Percentiles rank a stretch among this genome's conserved stretches.
Conservation (phyloP, 129 eudicot species). For the carrot (Daucus carota) region DH1_v3.0 NC_030389.2:33266001-33266500, state of each 20-base stretch:
- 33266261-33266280: not conserved
- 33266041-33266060: not conserved
- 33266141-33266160: slow-evolving; percentile 24
- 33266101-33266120: slow-evolving; percentile 54
- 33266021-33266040: not conserved
- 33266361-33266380: slow-evolving; percentile 26
- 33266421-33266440: not conserved
- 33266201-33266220: not conserved
- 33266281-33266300: slow-evolving; percentile 25
- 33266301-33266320: slow-evolving; percentile 29
- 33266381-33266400: slow-evolving; percentile 30
- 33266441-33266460: not conserved
- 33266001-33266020: not conserved
- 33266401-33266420: slow-evolving; percentile 6
- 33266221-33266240: not conserved
- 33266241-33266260: not conserved
- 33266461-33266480: slow-evolving; percentile 38
- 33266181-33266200: slow-evolving; percentile 22
- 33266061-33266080: slow-evolving; percentile 11
- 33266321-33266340: slow-evolving; percentile 30
- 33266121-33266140: slow-evolving; percentile 31
- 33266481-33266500: slow-evolving; percentile 24
- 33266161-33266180: slow-evolving; percentile 26
- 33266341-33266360: slow-evolving; percentile 22
- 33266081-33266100: slow-evolving; percentile 75